Conservation (phyloP, 2,329 filamentous ascomycete species). For the Xylariales sp. region DNA sequence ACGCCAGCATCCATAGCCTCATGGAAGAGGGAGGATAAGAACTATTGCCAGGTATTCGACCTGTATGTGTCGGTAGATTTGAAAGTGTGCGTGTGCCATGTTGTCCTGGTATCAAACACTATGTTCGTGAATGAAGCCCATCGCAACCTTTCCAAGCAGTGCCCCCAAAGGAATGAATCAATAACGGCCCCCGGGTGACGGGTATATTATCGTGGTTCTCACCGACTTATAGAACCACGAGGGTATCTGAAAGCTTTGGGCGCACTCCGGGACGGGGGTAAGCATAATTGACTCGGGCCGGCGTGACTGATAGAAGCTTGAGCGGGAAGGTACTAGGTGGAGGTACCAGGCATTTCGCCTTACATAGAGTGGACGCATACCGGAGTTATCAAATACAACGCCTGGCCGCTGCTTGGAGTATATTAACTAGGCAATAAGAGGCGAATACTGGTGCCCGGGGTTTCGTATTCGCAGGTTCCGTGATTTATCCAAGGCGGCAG, state of each 20-base stretch:
- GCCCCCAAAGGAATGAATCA: background rate
- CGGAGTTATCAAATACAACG: background rate
- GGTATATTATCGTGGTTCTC: background rate
- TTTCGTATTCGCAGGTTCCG: no score
- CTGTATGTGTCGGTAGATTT: background rate
- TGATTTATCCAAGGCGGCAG: slow-evolving; percentile 41
- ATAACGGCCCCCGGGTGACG: background rate
- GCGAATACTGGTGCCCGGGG: no score
- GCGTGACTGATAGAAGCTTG: no score
- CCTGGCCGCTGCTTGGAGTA: no score
- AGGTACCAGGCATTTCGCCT: no score
- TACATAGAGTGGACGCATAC: background rate
- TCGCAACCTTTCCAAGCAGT: slow-evolving; percentile 5
- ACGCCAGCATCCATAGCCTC: no score
- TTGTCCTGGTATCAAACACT: slow-evolving; percentile 20
- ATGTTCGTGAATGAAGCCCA: background rate
- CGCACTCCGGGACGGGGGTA: background rate
- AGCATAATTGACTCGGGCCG: background rate
- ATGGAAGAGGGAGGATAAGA: background rate
- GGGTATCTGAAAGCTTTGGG: slow-evolving; percentile 2
- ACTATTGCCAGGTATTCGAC: no score
- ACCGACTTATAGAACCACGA: background rate
- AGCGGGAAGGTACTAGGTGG: no score
- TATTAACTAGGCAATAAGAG: no score
- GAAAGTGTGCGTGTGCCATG: background rate